A percentile compares a stretch with the other conserved stretches of the same genome.
Evolutionary conservation across 805 yeast species (phyloP).

Genomic region (Zygosaccharomyces lentus): DNA sequence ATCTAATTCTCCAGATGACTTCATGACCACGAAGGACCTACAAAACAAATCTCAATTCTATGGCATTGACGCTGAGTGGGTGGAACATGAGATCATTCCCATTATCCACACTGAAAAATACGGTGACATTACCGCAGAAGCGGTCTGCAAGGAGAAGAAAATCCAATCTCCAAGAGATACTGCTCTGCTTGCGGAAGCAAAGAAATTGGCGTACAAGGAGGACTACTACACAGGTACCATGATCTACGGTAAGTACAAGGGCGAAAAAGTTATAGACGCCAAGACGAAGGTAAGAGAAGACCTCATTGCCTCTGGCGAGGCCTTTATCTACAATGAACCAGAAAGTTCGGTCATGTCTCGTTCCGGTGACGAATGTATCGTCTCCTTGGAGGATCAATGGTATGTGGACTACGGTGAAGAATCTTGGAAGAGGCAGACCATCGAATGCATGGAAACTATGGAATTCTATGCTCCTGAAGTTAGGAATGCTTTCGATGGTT

Average conservation of each 20-base stretch:
- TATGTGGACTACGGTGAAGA: conserved; percentile 96
- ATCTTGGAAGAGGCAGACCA: conserved; percentile 75
- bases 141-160: conserved; percentile 76
- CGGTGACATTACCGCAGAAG: conserved; percentile 86
- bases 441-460: conserved; percentile 72
- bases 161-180: conserved; percentile 93
- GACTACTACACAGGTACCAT: conserved; percentile 89
- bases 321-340: conserved; percentile 92
- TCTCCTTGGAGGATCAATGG: conserved; percentile 98
- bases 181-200: conserved; percentile 82
- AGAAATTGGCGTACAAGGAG: conserved; percentile 93
- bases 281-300: conserved; percentile 84
- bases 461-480: conserved; percentile 79
- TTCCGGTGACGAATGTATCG: conserved; percentile 95
- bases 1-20: conserved; percentile 98
- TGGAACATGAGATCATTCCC: conserved; percentile 63
- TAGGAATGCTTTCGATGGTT: conserved; percentile 87
- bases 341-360: conserved; percentile 86
- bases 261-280: conserved; percentile 87
- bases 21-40: conserved; percentile 76
- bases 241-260: conserved; percentile 75
- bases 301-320: conserved; percentile 68
- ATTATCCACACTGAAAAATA: conserved; percentile 77
- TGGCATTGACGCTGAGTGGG: conserved; percentile 83
- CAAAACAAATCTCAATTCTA: conserved; percentile 88